phyloP scores from a whole-genome alignment of 1,139 yeast species.

The Blastobotrys aristatus region DNA sequence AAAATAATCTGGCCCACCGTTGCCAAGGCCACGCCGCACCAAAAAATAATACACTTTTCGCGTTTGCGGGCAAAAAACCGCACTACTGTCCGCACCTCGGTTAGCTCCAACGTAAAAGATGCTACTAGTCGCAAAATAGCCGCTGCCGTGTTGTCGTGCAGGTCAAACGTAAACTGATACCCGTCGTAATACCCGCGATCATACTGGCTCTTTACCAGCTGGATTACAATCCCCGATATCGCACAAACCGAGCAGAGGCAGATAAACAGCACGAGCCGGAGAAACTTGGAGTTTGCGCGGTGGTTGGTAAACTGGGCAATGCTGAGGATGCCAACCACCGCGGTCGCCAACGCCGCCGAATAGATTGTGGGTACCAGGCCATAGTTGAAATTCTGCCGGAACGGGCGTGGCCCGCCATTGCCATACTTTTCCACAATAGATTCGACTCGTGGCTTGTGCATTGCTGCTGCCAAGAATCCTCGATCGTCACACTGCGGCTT shows the following conservation, averaged over 20 bases:
- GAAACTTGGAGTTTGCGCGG: constrained; percentile 16
- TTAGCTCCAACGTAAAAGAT: constrained; percentile 43
- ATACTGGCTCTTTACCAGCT: constrained; percentile 21
- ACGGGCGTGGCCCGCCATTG: neutral
- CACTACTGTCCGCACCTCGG: constrained; percentile 68
- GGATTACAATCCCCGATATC: constrained; percentile 21
- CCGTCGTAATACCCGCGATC: constrained; percentile 22
- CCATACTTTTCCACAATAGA: neutral
- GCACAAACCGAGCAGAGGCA: constrained; percentile 13
- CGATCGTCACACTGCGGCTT: constrained; percentile 19
- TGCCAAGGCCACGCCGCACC: constrained; percentile 52
- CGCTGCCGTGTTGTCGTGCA: constrained; percentile 10
- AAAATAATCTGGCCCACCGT: constrained; percentile 58
- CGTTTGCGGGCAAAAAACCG: constrained; percentile 59
- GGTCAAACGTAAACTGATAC: constrained; percentile 12
- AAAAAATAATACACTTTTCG: constrained; percentile 58
- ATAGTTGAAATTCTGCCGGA: neutral
- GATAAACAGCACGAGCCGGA: neutral
- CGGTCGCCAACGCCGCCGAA: constrained; percentile 26
- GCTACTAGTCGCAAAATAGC: constrained; percentile 17
- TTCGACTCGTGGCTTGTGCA: neutral
- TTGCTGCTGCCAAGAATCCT: constrained; percentile 18
- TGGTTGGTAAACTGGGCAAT: constrained; percentile 21
- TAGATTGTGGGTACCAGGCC: neutral
- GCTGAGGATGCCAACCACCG: constrained; percentile 20